Evolutionary conservation across 2,329 filamentous ascomycete genomes (phyloP).

Genomic region (Fusarium avenaceum): DNA sequence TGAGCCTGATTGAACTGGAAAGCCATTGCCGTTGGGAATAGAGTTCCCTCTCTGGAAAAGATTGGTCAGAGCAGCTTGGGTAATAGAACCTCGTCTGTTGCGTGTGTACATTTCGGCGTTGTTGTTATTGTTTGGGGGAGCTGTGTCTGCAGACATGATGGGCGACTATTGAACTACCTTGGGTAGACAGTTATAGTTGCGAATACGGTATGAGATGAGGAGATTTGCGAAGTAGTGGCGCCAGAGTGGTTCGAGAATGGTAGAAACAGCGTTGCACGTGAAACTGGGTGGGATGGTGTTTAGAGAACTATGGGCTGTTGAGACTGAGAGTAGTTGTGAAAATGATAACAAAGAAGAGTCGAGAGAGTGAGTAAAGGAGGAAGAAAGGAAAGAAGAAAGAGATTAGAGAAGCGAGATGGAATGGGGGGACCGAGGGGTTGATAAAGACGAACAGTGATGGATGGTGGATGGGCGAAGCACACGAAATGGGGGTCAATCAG

Average conservation of each 20-base stretch:
- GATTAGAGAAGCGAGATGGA: conserved; percentile 22
- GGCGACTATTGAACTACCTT: conserved; percentile 35
- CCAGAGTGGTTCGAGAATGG: conserved; percentile 50
- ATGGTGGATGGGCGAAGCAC: conserved; percentile 25
- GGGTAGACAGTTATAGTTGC: conserved; percentile 48
- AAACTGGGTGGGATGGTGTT: conserved; percentile 40
- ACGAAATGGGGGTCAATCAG: conserved; percentile 47
- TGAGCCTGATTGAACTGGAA: conserved; percentile 58
- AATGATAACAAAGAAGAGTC: conserved; percentile 30
- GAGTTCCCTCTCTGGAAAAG: conserved; percentile 72
- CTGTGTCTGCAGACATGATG: conserved; percentile 55
- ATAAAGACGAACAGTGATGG: conserved; percentile 42
- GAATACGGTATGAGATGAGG: conserved; percentile 44
- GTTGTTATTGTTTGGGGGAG: conserved; percentile 48
- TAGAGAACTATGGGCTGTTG: conserved; percentile 42
- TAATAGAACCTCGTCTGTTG: conserved; percentile 69
- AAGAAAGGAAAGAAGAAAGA: conserved; percentile 23
- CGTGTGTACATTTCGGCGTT: conserved; percentile 58
- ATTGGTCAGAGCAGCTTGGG: conserved; percentile 68
- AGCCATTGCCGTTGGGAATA: conserved; percentile 58
- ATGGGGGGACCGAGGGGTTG: conserved; percentile 39
- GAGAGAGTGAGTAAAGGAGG: conserved; percentile 23
- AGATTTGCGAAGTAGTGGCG: conserved; percentile 44
- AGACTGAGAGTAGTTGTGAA: conserved; percentile 14
- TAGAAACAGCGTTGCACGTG: conserved; percentile 46